Percentiles rank a stretch among this genome's conserved stretches.
These are phyloP conservation scores for Ligustrum vulgare DNA, from an alignment of 257 asterid species.

Conservation along the genomic window DNA sequence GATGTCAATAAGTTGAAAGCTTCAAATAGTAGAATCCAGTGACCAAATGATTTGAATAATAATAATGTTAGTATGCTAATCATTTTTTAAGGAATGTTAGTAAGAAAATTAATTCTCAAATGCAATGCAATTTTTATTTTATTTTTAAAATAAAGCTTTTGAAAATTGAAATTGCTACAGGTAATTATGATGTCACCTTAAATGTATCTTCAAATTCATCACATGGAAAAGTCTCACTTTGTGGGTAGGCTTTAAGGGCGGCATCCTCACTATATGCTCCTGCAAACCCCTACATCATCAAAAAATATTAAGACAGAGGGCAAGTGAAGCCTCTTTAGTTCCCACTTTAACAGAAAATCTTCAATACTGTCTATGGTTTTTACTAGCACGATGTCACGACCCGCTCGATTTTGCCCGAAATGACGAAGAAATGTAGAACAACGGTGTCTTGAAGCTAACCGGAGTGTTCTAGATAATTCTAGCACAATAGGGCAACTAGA, in stretches of 20 bases:
- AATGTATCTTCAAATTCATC: conserved; percentile 30
- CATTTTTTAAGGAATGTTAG: not conserved
- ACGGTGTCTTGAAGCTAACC: no score
- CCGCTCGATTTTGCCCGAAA: no score
- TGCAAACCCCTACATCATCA: conserved; percentile 23
- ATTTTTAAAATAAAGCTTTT: not conserved
- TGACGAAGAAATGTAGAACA: no score
- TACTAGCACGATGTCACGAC: no score
- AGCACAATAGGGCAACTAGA: no score
- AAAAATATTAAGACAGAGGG: not conserved
- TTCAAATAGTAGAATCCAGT: not conserved
- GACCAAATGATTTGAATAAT: not conserved
- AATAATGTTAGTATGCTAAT: not conserved
- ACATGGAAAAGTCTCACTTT: conserved; percentile 32
- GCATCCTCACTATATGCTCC: conserved; percentile 36
- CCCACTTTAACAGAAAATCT: not conserved
- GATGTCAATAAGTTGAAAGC: not conserved
- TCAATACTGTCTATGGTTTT: not conserved
- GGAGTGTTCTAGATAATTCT: no score
- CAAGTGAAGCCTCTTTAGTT: not conserved
- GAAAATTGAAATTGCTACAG: not conserved
- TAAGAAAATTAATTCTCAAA: not conserved
- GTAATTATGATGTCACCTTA: conserved; percentile 21
- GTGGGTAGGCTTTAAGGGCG: conserved; percentile 32
- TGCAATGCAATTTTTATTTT: not conserved